Evolutionary conservation across 805 yeast genomes (phyloP), one percentile per base, ranked within the genome.

Genomic region (Pichia exigua): DNA sequence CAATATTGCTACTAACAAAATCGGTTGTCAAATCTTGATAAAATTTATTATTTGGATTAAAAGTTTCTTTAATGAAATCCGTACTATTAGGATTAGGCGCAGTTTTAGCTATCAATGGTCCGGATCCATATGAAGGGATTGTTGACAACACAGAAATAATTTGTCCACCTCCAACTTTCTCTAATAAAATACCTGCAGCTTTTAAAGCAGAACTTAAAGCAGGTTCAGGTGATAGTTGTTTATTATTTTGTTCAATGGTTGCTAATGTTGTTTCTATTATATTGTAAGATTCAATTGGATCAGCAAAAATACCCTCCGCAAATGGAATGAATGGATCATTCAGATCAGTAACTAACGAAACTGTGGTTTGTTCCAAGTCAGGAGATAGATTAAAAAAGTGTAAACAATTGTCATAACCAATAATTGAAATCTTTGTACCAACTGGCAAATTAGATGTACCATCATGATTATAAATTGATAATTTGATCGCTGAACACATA

Each of bases 311-410:
- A 0, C 97, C 97, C 2, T 74, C 74, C 52, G 71, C 71, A 55
- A 90, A 75, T 3, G 98, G 98, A n/a, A 90, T 70, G 58, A 90
- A 89, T 6, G 91, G 85, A 42, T 85, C 91, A 6, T 77, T 81
- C 28, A 87, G 63, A 61, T 90, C 97, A 11, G 82, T 73, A 22
- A 86, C 78, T 10, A 87, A 72, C 35, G 79, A 73, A 51, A 83
- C 75, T 46, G 76, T 75, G 3, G 89, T 76, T 45, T 78, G 74
- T 18, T 79, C 81, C 38, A 81, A 70, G 3, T 68, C 67, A 1
- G 85, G 73, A 18, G 76, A 71, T 56, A 91, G 71, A 58, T 89
- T 83, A 67, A 79, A 89, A 65, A 87, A 87, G 51, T 83, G 89
- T 27, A 92, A 58, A 26, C 74, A 72, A 45, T 81, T 77, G 65